Conservation (phyloP, 2,329 filamentous ascomycete genomes). For the Aspergillus awamori region DNA sequence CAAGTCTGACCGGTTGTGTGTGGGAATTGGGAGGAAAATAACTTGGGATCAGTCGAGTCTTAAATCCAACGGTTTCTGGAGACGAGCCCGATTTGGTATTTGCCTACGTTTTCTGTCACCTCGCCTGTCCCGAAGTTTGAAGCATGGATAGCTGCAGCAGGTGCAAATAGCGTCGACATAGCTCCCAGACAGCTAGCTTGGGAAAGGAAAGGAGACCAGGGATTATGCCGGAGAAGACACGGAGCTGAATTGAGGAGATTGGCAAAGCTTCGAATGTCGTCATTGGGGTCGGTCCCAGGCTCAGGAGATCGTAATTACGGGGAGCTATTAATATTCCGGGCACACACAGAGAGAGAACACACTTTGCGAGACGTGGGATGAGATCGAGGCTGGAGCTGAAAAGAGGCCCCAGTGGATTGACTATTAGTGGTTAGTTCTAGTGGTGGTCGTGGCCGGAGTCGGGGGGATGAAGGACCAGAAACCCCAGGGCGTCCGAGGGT, state of each 20-base stretch:
- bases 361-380: conserved; percentile 4
- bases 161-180: neutral
- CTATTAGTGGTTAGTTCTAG: neutral
- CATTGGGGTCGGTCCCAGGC: neutral
- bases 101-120: conserved; percentile 11
- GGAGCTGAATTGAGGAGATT: neutral
- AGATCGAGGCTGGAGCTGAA: conserved; percentile 25
- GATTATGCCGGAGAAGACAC: neutral
- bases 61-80: conserved; percentile 1
- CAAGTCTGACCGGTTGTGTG: no score
- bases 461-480: conserved; percentile 6
- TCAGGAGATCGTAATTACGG: conserved; percentile 3
- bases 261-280: neutral
- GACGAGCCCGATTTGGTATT: neutral
- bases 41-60: neutral
- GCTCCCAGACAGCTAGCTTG: neutral
- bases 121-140: conserved; percentile 3
- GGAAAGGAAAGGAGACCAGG: neutral
- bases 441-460: conserved; percentile 1
- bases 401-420: conserved; percentile 12
- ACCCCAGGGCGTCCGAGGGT: conserved; percentile 12
- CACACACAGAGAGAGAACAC: neutral
- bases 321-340: conserved; percentile 7
- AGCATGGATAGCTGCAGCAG: conserved; percentile 9
- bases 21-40: no score